Base-by-base conservation (phyloP, 1,284 basidiomycete species). In the Inonotus obliquus region DNA sequence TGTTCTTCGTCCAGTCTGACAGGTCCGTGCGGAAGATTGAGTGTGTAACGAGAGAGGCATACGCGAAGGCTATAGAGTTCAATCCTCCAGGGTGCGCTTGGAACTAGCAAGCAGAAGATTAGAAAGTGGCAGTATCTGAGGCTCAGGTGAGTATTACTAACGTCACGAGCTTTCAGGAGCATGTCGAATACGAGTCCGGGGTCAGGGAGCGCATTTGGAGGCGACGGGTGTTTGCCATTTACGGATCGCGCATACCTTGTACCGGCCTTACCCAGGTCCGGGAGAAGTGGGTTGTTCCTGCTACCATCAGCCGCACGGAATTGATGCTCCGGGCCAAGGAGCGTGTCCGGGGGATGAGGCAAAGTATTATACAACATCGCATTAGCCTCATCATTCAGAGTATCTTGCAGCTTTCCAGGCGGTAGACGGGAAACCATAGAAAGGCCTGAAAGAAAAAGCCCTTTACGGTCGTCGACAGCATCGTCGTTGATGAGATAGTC, bases 31-130 rank as follows among this genome's bases (percentile, higher is more conserved):
- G 69, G 73, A 81, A 81, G 11, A 81, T 66, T 2, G 76, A 76
- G 61, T 80, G 79, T 9, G 75, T 79, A 58, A 81, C 77, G 38
- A 81, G 69, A 0, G 76, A 73, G 0, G 79, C 79, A 61, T 77
- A 80, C 1, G 79, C 77, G 64, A 84, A 83, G 49, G 76, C 78
- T 55, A 81, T 64, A 59, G 75, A 77, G 14, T 79, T 81, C 65
- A 79, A 77, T 1, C 81, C 80, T 13, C 75, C 77, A 0, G 77
- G 74, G 65, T 85, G 82, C 10, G 67, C 67, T 5, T 59, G 53
- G 48, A 63, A 63, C 62, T 63, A 45, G 11, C 29, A 23, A 23
- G 45, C 4, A 32, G 32, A 4, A 35, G 1, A 58, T 23, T 17
- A 13, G 23, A 4, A 32, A 7, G 17, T n/a, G n/a, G n/a, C n/a